Evolutionary conservation across 495 filamentous ascomycete genomes (phyloP), one percentile per base, ranked within the genome.

Genomic region (Aspergillus heteromorphus): DNA sequence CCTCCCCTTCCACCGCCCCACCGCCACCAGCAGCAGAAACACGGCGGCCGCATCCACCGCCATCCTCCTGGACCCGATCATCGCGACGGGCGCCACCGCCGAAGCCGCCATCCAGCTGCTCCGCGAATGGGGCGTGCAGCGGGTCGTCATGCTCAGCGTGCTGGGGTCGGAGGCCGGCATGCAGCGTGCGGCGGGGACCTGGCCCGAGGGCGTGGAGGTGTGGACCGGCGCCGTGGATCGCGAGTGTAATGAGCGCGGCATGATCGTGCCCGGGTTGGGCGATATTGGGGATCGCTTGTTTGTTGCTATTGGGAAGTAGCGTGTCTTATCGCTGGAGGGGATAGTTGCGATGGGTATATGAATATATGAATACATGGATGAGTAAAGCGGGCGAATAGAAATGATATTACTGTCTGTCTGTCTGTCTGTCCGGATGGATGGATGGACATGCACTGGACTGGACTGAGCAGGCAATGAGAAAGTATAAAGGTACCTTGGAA

Each of bases 261-360:
- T 96, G 92, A 85, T 97, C 68, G 88, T 84, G 69, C 92, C 92
- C 2, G 92, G 92, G 0, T 63, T 96, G 57, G 91, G 91, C 0
- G 92, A 96, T 79, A 87, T 96, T 56, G 92, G 92, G 6, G 92
- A 97, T 75, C 76, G 92, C 51, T 72, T 97, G 68, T 97, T 92
- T 76, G 80, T 95, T 71, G 95, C 92, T 0, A 83, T 92, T 73
- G 92, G 92, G 23, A 97, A 97, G 71, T 96, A 81, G 54, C 21
- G 50, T 8, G 21, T 6, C 16, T 43, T 45, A 0, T 48, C 25
- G 18, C 2, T 23, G 13, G 16, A 19, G 45, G 11, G 27, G 21
- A 7, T 45, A 34, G 18, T 6, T 50, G 31, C 11, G 21, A 5
- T 14, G 38, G 16, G 38, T 14, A 4, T 40, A 40, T 40, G 13